Conservation (phyloP, 306 rosid species). For the Dryas drummondii region DNA sequence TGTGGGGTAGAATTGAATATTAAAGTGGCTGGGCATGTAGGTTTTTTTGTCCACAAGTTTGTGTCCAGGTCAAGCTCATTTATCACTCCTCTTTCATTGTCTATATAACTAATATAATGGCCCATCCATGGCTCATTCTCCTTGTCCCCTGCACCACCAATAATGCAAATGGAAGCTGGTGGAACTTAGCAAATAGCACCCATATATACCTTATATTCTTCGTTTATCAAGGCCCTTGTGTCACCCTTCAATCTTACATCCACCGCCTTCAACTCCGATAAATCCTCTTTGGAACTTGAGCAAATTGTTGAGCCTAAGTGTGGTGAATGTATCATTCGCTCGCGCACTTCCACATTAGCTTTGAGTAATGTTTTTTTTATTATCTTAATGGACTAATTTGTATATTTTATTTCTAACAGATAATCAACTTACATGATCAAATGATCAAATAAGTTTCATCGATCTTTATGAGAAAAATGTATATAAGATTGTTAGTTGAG, state of each 20-base stretch:
- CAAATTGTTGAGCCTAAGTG: not conserved
- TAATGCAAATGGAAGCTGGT: slow-evolving; percentile 42
- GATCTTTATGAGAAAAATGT: too few relatives aligned
- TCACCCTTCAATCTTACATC: slow-evolving; percentile 22
- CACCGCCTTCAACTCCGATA: slow-evolving; percentile 14
- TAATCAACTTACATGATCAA: too few relatives aligned
- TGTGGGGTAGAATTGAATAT: slow-evolving; percentile 3
- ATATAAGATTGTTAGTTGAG: too few relatives aligned
- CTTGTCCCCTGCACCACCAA: slow-evolving; percentile 51
- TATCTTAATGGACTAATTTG: too few relatives aligned
- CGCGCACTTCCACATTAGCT: not conserved
- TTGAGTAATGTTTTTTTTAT: not conserved
- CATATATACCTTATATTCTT: slow-evolving; percentile 3
- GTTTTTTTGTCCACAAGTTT: slow-evolving; percentile 46
- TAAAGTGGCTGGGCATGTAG: slow-evolving; percentile 18
- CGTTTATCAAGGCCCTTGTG: slow-evolving; percentile 16
- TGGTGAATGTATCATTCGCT: not conserved
- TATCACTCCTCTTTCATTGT: slow-evolving; percentile 48
- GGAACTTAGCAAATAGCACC: slow-evolving; percentile 30
- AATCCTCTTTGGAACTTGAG: slow-evolving; percentile 13
- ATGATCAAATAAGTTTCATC: too few relatives aligned
- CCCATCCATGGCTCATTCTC: slow-evolving; percentile 58
- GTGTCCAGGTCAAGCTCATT: slow-evolving; percentile 43
- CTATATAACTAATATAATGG: slow-evolving; percentile 28
- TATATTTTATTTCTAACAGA: too few relatives aligned